Evolutionary conservation across 257 asterid genomes (phyloP).

Genomic region (Coffea canephora): DNA sequence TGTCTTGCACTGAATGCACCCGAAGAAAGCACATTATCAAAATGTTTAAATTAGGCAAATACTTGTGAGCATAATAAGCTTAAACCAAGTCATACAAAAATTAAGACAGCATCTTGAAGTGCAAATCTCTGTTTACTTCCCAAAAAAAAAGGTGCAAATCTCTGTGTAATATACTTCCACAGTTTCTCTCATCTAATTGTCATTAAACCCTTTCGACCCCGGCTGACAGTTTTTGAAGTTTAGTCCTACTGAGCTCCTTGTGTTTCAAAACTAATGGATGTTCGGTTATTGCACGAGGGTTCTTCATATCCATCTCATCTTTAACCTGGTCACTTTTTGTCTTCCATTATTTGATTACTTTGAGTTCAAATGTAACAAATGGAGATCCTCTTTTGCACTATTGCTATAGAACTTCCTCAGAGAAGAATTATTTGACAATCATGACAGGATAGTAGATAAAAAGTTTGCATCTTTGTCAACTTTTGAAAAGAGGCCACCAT

Average conservation of each 20-base stretch:
- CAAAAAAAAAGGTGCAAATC: no score
- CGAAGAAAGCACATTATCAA: no score
- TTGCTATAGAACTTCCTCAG: not conserved
- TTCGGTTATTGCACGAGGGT: no score
- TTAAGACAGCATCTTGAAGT: no score
- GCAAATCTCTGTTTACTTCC: no score
- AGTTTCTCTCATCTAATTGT: not conserved
- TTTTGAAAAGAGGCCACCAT: slow-evolving; percentile 9
- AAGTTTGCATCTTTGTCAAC: slow-evolving; percentile 15
- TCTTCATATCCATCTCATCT: no score
- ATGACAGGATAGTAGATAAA: slow-evolving; percentile 5
- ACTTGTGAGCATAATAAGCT: no score
- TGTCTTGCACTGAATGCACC: no score
- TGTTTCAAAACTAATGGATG: not conserved
- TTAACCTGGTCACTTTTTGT: not conserved
- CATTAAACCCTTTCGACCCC: not conserved
- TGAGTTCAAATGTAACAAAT: not conserved
- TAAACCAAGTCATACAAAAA: no score
- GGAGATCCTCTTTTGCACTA: not conserved
- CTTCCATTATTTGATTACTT: not conserved
- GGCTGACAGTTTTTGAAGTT: not conserved
- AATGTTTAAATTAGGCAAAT: no score
- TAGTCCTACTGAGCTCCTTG: not conserved
- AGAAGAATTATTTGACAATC: slow-evolving; percentile 22
- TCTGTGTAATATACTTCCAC: no score